Percentiles rank a stretch among this genome's conserved stretches.
These are phyloP conservation scores for Fusarium sulawesiense DNA, from an alignment of 2,329 filamentous ascomycete genomes.

Conservation along the genomic window DNA sequence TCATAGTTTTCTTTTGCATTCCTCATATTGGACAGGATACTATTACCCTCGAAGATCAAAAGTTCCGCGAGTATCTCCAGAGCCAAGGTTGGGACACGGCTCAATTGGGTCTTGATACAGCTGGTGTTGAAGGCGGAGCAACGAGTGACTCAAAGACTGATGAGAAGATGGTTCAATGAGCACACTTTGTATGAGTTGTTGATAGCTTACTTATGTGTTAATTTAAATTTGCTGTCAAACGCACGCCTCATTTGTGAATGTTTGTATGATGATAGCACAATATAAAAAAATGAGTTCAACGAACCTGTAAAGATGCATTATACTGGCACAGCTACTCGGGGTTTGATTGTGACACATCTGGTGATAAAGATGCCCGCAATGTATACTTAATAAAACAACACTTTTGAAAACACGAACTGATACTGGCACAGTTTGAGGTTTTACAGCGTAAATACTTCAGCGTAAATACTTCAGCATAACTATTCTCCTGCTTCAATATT, in stretches of 20 bases:
- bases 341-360: too few relatives aligned
- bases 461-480: neutral
- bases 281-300: neutral
- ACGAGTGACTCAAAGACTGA: slow-evolving; percentile 14
- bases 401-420: too few relatives aligned
- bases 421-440: neutral
- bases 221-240: neutral
- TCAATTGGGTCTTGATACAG: slow-evolving; percentile 60
- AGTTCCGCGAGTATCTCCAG: slow-evolving; percentile 80
- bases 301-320: neutral
- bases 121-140: slow-evolving; percentile 31
- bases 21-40: slow-evolving; percentile 88
- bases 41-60: slow-evolving; percentile 79
- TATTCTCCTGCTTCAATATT: neutral
- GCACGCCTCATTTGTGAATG: neutral
- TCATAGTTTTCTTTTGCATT: slow-evolving; percentile 68
- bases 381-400: too few relatives aligned
- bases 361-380: too few relatives aligned
- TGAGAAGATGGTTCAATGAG: neutral
- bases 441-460: too few relatives aligned
- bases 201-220: neutral
- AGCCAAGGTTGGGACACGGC: slow-evolving; percentile 79
- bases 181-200: neutral
- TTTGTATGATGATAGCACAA: neutral
- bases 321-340: neutral